Base-by-base conservation (phyloP, 331 rosid genomes). In the Rhamnella rubrinervis region DNA sequence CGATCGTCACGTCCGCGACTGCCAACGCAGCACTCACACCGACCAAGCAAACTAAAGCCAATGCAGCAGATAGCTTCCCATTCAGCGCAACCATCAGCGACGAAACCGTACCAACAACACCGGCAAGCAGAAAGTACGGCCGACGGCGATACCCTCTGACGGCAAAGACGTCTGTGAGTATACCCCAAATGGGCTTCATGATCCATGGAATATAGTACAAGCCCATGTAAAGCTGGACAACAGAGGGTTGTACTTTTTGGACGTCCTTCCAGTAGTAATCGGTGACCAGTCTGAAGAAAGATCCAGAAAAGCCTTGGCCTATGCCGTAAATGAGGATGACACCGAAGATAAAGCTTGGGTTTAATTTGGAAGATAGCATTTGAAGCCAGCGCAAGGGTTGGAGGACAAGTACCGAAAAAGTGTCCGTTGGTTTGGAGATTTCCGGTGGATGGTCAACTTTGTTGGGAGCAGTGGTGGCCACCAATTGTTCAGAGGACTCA, bases 211-310 rank as follows among this genome's bases (percentile, higher is more conserved):
- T 84, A 76, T 75, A 71, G 82, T 84, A 90, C 18, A 90, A 41
- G 1, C 87, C 89, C 0, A 71, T 66, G 49, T 78, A 90, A 53
- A 86, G 74, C 61, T 90, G 97, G 1, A 86, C 92, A 0, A 74
- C 58, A 0, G 92, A 88, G 16, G 97, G 97, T 46, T 86, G 90
- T 0, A 88, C 52, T 38, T 78, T 81, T 65, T 86, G 90, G 3
- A 90, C 82, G 74, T 90, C 97, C 68, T 90, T 90, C 97, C 97
- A 90, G 69, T 88, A 90, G 59, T 83, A 90, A 20, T 90, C 97
- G 0, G 86, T 17, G 11, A 77, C 90, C 0, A 90, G 85, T 53
- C 37, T 84, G 87, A 90, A 88, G 60, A 80, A 75, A 1, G 95
- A 80, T 3, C 84, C 81, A 0, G 88, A 75, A 76, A 90, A 86